Conservation (phyloP, 257 asterid species). For the Rauvolfia tetraphylla region DNA sequence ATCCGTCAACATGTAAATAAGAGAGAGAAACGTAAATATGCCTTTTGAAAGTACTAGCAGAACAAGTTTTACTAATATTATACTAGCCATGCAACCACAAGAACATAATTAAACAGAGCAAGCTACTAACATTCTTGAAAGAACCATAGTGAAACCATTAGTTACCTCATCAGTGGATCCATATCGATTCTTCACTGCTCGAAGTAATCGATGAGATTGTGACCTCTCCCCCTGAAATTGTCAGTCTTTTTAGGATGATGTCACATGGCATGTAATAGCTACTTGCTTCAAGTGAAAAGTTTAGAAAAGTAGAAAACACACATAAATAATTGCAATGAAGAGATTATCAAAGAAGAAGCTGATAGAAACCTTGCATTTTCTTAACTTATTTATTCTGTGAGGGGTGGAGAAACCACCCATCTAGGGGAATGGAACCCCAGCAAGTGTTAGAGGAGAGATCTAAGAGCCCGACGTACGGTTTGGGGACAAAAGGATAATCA, state of each 20-base stretch:
- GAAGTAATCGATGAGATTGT: slow-evolving; percentile 81
- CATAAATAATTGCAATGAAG: not conserved
- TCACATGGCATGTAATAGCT: slow-evolving; percentile 1
- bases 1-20: not conserved
- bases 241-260: slow-evolving; percentile 19
- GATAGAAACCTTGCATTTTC: not conserved
- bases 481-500: not conserved
- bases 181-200: slow-evolving; percentile 88
- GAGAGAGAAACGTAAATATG: not conserved
- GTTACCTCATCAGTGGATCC: slow-evolving; percentile 98
- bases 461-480: no score
- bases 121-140: slow-evolving; percentile 6
- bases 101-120: not conserved
- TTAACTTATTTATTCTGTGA: no score
- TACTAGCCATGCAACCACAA: not conserved
- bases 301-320: not conserved
- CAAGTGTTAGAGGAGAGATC: no score
- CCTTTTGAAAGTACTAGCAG: not conserved
- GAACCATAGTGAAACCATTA: slow-evolving; percentile 10
- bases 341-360: not conserved
- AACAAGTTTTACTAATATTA: not conserved
- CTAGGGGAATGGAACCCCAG: no score
- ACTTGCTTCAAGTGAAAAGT: not conserved
- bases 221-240: slow-evolving; percentile 79
- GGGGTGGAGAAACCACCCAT: no score